Percentiles rank a stretch among this genome's conserved stretches.
Evolutionary conservation across 2,329 filamentous ascomycete species (phyloP).

Genomic region (Colletotrichum ledebouriae): DNA sequence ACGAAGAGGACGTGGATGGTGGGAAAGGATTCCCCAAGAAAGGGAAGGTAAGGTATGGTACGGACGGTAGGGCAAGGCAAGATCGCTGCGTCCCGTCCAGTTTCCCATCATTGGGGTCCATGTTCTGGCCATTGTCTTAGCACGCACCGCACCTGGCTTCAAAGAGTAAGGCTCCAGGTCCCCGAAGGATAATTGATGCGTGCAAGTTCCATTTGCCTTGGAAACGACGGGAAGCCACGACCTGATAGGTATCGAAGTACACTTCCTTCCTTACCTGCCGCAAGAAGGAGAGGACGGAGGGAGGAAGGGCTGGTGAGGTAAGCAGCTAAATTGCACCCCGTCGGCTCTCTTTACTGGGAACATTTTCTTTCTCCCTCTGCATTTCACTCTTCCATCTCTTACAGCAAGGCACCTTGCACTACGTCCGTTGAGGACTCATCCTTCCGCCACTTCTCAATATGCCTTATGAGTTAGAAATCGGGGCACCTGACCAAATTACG

Average conservation of each 20-base stretch:
- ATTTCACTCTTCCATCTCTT: neutral
- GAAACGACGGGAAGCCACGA: conserved; percentile 1
- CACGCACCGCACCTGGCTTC: conserved; percentile 29
- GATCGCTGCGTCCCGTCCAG: conserved; percentile 5
- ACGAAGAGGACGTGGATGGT: neutral
- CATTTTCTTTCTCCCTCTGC: neutral
- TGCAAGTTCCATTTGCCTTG: conserved; percentile 11
- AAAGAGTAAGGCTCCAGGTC: conserved; percentile 32
- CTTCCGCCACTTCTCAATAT: too few relatives aligned
- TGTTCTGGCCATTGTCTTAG: conserved; percentile 29
- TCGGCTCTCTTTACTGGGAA: too few relatives aligned
- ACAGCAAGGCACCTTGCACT: too few relatives aligned
- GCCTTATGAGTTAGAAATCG: neutral
- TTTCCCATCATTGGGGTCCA: conserved; percentile 17
- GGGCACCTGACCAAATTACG: conserved; percentile 3
- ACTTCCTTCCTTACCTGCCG: too few relatives aligned
- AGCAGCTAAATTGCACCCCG: too few relatives aligned
- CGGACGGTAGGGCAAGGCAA: neutral
- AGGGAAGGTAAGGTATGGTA: neutral
- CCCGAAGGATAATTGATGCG: conserved; percentile 7
- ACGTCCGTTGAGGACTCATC: too few relatives aligned
- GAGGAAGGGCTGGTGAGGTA: neutral
- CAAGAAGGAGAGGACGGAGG: too few relatives aligned
- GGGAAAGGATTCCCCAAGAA: neutral
- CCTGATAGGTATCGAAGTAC: too few relatives aligned